Evolutionary conservation across 371 early-diverging fungal species (phyloP), one percentile per base, ranked within the genome.

Genomic region (Syncephalastrum monosporum): DNA sequence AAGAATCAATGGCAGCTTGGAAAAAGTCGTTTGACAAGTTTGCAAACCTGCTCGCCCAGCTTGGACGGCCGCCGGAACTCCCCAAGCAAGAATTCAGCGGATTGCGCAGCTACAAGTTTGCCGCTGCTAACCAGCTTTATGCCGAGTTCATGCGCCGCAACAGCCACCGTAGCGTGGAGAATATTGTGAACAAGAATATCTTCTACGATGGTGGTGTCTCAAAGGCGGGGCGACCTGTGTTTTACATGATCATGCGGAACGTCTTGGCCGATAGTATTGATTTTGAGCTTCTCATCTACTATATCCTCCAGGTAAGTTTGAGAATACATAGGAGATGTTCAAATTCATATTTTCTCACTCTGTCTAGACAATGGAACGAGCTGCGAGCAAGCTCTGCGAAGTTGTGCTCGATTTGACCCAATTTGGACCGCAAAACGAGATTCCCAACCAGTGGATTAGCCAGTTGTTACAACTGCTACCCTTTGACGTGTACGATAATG

Each of bases 131-230:
- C 47, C 88, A 88, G 47, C 69, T 85, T 16, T 89, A 88, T 62
- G 77, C 81, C 19, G 94, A 92, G 56, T 92, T 94, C 55, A 88
- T 94, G 87, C 82, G 80, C 23, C 82, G 91, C 53, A 87, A 89
- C 58, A 76, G 81, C n/a, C 77, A 81, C 48, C 82, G 89, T 45
- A 86, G 72, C 59, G 79, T 81, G 0, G 91, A 89, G 10, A 60
- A 77, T 8, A 80, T 90, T 21, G 77, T 75, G 27, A 77, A 85
- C 42, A 86, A 86, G 61, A 77, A 84, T 45, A 80, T 91, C 33
- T 82, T 94, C 61, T 95, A 91, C 55, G 91, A 91, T 60, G 90
- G 88, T 15, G 92, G 91, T 5, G 58, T 80, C 1, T 92, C 93
- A 17, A 90, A 89, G 61, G 88, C 83, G 25, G 79, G 84, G 10